phyloP scores from a whole-genome alignment of 2,329 filamentous ascomycete species.

The Gaeumannomyces sp. region DNA sequence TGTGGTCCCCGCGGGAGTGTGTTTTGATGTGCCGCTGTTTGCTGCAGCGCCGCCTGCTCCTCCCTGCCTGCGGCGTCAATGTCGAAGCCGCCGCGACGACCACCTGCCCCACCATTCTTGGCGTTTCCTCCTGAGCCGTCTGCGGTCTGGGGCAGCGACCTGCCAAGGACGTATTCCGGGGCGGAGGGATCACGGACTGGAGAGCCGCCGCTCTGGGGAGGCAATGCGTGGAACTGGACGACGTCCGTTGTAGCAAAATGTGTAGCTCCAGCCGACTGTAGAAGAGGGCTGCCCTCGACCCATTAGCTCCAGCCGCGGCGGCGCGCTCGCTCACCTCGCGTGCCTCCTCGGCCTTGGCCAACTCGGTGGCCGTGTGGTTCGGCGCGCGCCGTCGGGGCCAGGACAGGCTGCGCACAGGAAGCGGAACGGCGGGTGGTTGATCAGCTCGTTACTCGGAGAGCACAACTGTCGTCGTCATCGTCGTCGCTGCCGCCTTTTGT shows the following conservation, averaged over 20 bases:
- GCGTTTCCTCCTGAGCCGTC: slow-evolving; percentile 13
- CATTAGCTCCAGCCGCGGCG: slow-evolving; percentile 74
- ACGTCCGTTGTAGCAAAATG: slow-evolving; percentile 88
- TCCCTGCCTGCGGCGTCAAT: neutral
- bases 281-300: slow-evolving; percentile 76
- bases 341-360: slow-evolving; percentile 67
- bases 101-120: slow-evolving; percentile 4
- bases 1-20: slow-evolving; percentile 27
- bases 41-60: slow-evolving; percentile 11
- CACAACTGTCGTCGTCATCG: slow-evolving; percentile 26
- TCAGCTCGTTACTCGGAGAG: slow-evolving; percentile 56
- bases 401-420: slow-evolving; percentile 76
- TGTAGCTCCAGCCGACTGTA: slow-evolving; percentile 88
- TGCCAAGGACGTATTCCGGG: slow-evolving; percentile 71
- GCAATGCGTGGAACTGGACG: slow-evolving; percentile 82
- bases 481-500: slow-evolving; percentile 21
- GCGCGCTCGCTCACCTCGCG: slow-evolving; percentile 75
- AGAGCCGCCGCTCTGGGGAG: slow-evolving; percentile 60
- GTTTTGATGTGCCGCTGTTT: slow-evolving; percentile 1
- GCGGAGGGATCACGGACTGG: slow-evolving; percentile 72
- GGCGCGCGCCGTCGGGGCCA: slow-evolving; percentile 51
- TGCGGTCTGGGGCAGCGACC: slow-evolving; percentile 34
- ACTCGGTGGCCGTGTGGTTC: slow-evolving; percentile 60
- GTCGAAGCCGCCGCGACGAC: neutral
- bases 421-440: slow-evolving; percentile 61